Evolutionary conservation across 2,329 filamentous ascomycete species (phyloP), one percentile per base, ranked within the genome.

Genomic region (Fusarium sp.): DNA sequence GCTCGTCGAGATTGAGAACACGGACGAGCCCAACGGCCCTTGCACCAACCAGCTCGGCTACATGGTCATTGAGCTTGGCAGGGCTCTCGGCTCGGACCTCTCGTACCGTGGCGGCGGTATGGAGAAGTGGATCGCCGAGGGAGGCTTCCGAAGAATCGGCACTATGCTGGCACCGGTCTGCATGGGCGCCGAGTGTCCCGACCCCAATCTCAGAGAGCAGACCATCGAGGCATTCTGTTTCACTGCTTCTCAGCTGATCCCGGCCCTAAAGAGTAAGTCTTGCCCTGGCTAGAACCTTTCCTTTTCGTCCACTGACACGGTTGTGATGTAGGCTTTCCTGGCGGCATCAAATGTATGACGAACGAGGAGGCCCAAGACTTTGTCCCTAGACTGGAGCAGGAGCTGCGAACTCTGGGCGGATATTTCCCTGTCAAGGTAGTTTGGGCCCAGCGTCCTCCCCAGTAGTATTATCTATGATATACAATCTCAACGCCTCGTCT

Each of bases 1-100:
- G 29, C 27, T 61, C 7, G 53, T 61, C 25, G 57, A 61, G 21
- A 37, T 53, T 4, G 53, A 49, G n/a, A 49, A 49, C 46, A 49
- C 36, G 19, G 21, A 49, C 17, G 46, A 49, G 46, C 46, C 46
- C 23, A 49, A 49, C 14, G 46, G 46, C n/a, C 46, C 46, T 13
- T 31, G 31, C 6, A 33, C 36, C 44, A 47, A 47, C 31, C 13
- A 19, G 7, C 44, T 47, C 7, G 44, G 44, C 19, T 31, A 31
- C 19, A 17, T 47, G 19, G 44, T 47, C 2, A 33, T 14, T n/a
- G 21, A 33, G 21, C 32, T 47, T 14, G 44, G 31, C 11, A 33
- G 37, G 19, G 44, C 31, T 11, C 35, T 47, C 31, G 44, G 44
- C 8, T 31, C 44, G 19, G 44, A 47, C 29, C 44, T 47, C 44